These are phyloP conservation scores for Lyophyllum shimeji DNA, from an alignment of 768 basidiomycete species.

Conservation along the genomic window DNA sequence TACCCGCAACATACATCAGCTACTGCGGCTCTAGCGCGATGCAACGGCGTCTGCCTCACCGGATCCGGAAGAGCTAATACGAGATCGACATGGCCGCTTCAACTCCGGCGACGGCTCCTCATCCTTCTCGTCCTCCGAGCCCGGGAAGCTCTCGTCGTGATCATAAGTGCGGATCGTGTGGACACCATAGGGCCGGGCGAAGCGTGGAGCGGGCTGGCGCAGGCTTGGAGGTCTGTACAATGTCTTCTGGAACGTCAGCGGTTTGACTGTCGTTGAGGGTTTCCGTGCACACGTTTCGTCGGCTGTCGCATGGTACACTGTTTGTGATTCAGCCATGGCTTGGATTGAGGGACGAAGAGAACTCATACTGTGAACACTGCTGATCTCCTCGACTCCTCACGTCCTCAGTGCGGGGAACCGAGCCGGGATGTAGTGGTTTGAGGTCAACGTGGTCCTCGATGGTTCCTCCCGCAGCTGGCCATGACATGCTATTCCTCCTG, in stretches of 20 bases:
- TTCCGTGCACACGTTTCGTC: conserved; percentile 8
- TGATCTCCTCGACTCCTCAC: neutral
- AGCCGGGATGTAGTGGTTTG: neutral
- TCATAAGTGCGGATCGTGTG: conserved; percentile 1
- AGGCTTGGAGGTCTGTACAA: conserved; percentile 1
- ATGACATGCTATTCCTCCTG: neutral
- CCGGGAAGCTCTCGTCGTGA: conserved; percentile 6
- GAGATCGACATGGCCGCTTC: neutral
- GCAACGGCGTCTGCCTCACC: conserved; percentile 1
- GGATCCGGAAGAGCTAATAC: neutral
- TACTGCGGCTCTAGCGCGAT: neutral
- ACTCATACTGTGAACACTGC: neutral
- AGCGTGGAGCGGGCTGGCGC: neutral
- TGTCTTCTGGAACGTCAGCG: conserved; percentile 3
- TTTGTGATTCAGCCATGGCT: neutral
- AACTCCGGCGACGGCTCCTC: neutral
- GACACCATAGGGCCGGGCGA: conserved; percentile 4
- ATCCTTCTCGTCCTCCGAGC: neutral
- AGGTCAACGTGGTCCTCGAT: neutral
- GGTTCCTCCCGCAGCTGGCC: neutral
- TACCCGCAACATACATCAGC: neutral
- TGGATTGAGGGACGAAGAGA: neutral
- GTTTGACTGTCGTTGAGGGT: conserved; percentile 1
- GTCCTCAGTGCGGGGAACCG: too few relatives aligned
- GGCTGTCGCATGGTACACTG: conserved; percentile 1